These are phyloP conservation scores for Forsythia viridissima DNA, from an alignment of 257 asterid genomes.

Conservation along the genomic window DNA sequence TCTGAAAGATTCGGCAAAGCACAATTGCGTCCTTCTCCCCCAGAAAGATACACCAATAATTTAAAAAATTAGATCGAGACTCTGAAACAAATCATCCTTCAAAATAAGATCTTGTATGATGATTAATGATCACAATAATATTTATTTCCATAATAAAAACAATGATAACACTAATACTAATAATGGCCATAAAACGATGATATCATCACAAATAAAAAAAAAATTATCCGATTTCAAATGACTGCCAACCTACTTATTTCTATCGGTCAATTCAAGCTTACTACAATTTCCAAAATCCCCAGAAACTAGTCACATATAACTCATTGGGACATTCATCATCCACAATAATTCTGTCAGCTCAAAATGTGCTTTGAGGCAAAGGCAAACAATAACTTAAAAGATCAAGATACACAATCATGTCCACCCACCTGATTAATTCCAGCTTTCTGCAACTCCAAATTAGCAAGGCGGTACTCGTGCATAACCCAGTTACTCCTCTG, in stretches of 20 bases:
- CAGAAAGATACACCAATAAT: conserved; percentile 10
- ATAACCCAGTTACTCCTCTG: conserved; percentile 90
- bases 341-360: neutral
- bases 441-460: conserved; percentile 66
- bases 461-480: conserved; percentile 91
- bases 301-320: neutral
- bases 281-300: neutral
- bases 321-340: neutral
- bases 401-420: neutral
- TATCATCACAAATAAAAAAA: conserved; percentile 2
- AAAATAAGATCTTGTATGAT: conserved; percentile 1
- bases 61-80: conserved; percentile 1
- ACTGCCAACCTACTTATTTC: neutral
- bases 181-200: neutral
- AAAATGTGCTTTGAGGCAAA: neutral
- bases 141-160: neutral
- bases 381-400: neutral
- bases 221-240: neutral
- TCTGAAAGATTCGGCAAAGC: conserved; percentile 87
- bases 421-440: conserved; percentile 77
- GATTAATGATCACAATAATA: neutral
- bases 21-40: conserved; percentile 73
- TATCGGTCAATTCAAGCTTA: neutral
- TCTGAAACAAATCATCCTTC: conserved; percentile 2
- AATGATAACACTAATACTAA: conserved; percentile 2